phyloP scores from a whole-genome alignment of 441 rosid genomes.

The Erodium trifolium region DNA sequence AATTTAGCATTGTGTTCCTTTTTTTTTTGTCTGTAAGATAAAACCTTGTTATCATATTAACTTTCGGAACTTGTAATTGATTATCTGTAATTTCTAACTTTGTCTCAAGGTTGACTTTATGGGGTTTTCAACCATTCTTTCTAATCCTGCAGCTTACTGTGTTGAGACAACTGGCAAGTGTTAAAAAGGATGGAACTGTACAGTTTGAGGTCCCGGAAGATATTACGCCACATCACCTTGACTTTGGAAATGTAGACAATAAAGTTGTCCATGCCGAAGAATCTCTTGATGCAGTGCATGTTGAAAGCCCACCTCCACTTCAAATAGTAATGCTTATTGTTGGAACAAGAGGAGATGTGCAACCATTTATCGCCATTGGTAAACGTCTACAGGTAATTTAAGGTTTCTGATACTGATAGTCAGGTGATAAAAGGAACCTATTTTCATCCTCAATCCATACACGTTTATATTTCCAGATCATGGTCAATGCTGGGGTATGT shows the following conservation, averaged over 20 bases:
- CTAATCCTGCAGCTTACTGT: constrained; percentile 58
- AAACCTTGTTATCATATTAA: too few species aligned
- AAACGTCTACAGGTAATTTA: constrained; percentile 73
- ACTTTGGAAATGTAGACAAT: constrained; percentile 25
- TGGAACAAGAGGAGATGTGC: constrained; percentile 99
- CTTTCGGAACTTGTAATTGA: background rate
- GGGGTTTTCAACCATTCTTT: background rate
- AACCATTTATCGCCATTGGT: constrained; percentile 91
- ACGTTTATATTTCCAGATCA: background rate
- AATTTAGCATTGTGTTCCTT: too few species aligned
- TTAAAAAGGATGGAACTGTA: constrained; percentile 90
- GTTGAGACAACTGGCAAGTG: constrained; percentile 88
- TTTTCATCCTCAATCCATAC: background rate
- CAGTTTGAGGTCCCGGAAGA: constrained; percentile 77
- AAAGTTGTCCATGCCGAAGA: constrained; percentile 42
- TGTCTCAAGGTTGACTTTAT: background rate
- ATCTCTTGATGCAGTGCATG: constrained; percentile 24
- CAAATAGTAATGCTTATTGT: constrained; percentile 94
- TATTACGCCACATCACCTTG: constrained; percentile 44
- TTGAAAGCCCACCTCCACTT: constrained; percentile 62
- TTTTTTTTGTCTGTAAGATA: too few species aligned
- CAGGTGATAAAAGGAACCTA: background rate
- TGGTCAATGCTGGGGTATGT: background rate
- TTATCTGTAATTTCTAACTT: background rate
- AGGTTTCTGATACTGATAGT: background rate